These are phyloP conservation scores for Mallotus repandus DNA, from an alignment of 441 rosid genomes.

Conservation along the genomic window DNA sequence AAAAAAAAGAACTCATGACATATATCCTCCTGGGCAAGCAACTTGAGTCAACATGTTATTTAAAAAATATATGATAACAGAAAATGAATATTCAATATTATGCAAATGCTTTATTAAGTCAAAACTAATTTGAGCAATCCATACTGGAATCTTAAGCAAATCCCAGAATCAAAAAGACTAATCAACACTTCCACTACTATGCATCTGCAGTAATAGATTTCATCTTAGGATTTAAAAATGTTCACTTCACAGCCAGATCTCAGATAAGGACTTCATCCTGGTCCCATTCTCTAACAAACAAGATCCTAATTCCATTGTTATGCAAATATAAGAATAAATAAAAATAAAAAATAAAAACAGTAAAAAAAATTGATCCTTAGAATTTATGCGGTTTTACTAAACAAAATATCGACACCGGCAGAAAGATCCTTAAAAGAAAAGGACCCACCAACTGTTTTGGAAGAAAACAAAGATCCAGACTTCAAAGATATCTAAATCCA, in stretches of 20 bases:
- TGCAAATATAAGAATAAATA: background rate
- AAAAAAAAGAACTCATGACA: background rate
- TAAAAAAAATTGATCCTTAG: background rate
- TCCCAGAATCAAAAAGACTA: background rate
- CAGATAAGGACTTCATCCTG: background rate
- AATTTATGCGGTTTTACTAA: background rate
- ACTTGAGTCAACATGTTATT: background rate
- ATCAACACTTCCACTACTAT: background rate
- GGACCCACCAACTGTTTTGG: conserved; percentile 8
- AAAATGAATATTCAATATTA: background rate
- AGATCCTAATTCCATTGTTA: background rate
- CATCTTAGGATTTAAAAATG: conserved; percentile 3
- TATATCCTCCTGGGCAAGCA: background rate
- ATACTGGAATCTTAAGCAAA: background rate
- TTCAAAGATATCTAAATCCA: background rate
- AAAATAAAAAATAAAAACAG: background rate
- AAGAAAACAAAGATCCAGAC: conserved; percentile 2
- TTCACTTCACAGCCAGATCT: conserved; percentile 1
- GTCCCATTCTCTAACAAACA: background rate
- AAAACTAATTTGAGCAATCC: background rate
- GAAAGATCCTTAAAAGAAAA: conserved; percentile 12
- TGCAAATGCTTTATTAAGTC: background rate
- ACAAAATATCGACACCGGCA: conserved; percentile 1
- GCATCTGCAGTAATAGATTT: background rate
- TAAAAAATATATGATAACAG: background rate